Conservation (phyloP, 1,284 basidiomycete genomes). For the Stygiomarasmius scandens region DNA sequence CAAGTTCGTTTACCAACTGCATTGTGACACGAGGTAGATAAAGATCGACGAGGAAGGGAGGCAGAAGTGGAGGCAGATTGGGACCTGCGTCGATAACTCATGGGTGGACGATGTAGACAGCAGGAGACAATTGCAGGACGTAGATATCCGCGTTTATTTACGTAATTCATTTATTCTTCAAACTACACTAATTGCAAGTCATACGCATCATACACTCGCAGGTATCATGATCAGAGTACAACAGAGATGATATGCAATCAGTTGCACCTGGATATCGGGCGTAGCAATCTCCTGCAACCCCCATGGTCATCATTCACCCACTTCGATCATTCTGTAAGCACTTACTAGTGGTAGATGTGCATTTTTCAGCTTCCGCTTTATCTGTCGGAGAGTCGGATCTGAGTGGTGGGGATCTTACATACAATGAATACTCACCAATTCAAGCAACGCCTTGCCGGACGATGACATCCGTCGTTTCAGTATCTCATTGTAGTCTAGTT, state of each 20-base stretch:
- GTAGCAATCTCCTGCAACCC: not conserved
- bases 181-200: not conserved
- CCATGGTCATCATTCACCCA: not conserved
- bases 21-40: conserved; percentile 39
- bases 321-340: not conserved
- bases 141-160: not conserved
- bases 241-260: not conserved
- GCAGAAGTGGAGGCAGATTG: conserved; percentile 55
- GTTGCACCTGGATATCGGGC: not conserved
- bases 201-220: not conserved
- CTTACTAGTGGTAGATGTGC: not conserved
- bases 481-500: not conserved
- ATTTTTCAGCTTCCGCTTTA: not conserved
- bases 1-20: conserved; percentile 49
- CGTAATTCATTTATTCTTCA: not conserved
- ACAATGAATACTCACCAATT: conserved; percentile 7
- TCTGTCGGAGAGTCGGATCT: not conserved
- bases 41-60: conserved; percentile 33
- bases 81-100: conserved; percentile 53
- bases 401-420: not conserved
- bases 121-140: not conserved
- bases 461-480: conserved; percentile 7
- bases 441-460: conserved; percentile 6
- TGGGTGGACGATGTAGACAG: conserved; percentile 26
- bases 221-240: not conserved